These are phyloP conservation scores for Wickerhamomyces chaumierensis DNA, from an alignment of 805 yeast species.

Conservation along the genomic window DNA sequence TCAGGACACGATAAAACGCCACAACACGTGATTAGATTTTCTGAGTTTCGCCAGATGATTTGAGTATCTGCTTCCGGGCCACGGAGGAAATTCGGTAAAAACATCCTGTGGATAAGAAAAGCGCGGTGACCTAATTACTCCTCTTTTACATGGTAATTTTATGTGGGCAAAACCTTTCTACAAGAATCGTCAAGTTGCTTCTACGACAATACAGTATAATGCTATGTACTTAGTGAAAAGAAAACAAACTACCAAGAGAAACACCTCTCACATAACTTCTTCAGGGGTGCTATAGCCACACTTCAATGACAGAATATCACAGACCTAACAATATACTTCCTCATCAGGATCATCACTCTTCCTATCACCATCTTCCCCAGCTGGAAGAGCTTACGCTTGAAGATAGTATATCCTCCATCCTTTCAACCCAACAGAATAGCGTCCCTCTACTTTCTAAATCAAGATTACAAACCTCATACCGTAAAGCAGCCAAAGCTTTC, in stretches of 20 bases:
- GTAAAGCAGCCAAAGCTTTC: constrained; percentile 16
- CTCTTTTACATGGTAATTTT: no score
- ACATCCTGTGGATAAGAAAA: no score
- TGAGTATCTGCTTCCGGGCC: no score
- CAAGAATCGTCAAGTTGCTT: no score
- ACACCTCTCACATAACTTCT: no score
- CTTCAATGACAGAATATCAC: constrained; percentile 7
- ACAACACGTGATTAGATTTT: not conserved
- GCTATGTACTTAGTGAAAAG: no score
- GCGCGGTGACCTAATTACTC: no score
- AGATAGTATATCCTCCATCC: constrained; percentile 6
- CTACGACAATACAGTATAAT: no score
- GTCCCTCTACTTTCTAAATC: constrained; percentile 5
- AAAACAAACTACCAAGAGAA: no score
- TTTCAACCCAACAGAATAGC: constrained; percentile 2
- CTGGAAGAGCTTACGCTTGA: constrained; percentile 1
- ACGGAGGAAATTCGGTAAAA: no score
- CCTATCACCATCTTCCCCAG: not conserved
- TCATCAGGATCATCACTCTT: not conserved
- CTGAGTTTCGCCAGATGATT: not conserved
- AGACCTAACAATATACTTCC: constrained; percentile 3
- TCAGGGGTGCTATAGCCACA: no score
- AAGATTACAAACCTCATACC: constrained; percentile 6
- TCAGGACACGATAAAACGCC: not conserved
- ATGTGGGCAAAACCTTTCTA: no score